phyloP scores from a whole-genome alignment of 2,329 filamentous ascomycete genomes.

The Mollisia scopiformis region DNA sequence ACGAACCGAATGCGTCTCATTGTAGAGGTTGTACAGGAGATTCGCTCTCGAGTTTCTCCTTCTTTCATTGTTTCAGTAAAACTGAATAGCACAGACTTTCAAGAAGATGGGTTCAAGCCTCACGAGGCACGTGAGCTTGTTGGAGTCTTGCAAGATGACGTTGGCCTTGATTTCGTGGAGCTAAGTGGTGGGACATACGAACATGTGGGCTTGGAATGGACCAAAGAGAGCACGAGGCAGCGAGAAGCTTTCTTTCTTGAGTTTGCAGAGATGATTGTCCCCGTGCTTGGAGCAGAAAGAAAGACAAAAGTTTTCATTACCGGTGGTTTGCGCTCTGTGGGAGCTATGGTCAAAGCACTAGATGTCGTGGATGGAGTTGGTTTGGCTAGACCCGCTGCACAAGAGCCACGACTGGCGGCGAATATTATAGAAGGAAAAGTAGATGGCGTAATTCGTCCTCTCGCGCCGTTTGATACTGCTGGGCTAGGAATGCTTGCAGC shows the following conservation, averaged over 20 bases:
- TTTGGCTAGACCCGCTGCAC: neutral
- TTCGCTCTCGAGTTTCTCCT: slow-evolving; percentile 7
- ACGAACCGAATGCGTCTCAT: slow-evolving; percentile 16
- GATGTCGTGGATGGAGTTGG: neutral
- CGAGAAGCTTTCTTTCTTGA: neutral
- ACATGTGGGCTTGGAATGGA: neutral
- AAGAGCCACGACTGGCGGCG: neutral
- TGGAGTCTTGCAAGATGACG: slow-evolving; percentile 11
- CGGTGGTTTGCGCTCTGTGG: neutral
- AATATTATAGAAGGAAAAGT: neutral
- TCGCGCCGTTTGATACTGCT: neutral
- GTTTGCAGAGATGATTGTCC: neutral
- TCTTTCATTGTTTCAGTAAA: slow-evolving; percentile 21
- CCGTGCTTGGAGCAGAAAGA: neutral
- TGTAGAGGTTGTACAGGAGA: slow-evolving; percentile 14
- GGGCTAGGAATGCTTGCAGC: neutral
- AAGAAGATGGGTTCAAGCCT: slow-evolving; percentile 12
- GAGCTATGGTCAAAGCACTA: neutral
- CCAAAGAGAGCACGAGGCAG: neutral
- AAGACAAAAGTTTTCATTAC: neutral
- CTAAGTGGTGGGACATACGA: slow-evolving; percentile 43
- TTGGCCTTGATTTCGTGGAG: slow-evolving; percentile 21
- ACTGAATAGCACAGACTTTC: slow-evolving; percentile 21
- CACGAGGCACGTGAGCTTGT: slow-evolving; percentile 19
- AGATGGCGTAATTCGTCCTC: neutral